A percentile compares a stretch with the other conserved stretches of the same genome.
Conservation (phyloP, 495 filamentous ascomycete species). For the Penicillium daleae region DNA sequence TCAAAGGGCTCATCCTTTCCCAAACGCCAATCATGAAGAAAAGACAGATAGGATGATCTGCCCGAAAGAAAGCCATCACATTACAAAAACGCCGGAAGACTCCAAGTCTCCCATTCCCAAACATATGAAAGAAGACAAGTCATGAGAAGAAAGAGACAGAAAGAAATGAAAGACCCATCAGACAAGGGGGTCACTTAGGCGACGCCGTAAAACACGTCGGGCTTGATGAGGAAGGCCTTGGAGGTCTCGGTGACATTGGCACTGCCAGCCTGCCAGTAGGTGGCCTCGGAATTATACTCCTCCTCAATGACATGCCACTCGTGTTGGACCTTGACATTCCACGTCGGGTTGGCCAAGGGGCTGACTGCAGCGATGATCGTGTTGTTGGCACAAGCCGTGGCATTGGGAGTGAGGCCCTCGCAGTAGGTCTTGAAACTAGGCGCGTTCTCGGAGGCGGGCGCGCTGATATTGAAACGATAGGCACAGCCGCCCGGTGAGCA, state of each 20-base stretch:
- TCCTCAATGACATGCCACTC: slow-evolving; percentile 29
- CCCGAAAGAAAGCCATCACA: not conserved
- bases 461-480: slow-evolving; percentile 44
- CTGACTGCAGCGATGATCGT: slow-evolving; percentile 34
- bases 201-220: slow-evolving; percentile 23
- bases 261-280: slow-evolving; percentile 21
- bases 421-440: slow-evolving; percentile 50
- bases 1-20: not conserved
- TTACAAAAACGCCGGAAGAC: not conserved
- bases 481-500: slow-evolving; percentile 42
- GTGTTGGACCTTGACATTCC: slow-evolving; percentile 44
- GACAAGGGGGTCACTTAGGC: slow-evolving; percentile 15
- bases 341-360: slow-evolving; percentile 28
- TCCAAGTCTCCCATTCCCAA: not conserved
- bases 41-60: not conserved
- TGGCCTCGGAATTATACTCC: slow-evolving; percentile 23
- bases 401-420: slow-evolving; percentile 33
- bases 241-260: slow-evolving; percentile 19
- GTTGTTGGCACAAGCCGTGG: slow-evolving; percentile 33
- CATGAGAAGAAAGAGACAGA: not conserved
- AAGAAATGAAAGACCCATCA: not conserved
- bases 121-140: slow-evolving; percentile 4
- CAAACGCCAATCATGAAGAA: slow-evolving; percentile 18
- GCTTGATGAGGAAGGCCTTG: slow-evolving; percentile 22
- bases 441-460: slow-evolving; percentile 30